Evolutionary conservation across 2,329 filamentous ascomycete genomes (phyloP), one percentile per base, ranked within the genome.

Genomic region (Penicillium occitanis): DNA sequence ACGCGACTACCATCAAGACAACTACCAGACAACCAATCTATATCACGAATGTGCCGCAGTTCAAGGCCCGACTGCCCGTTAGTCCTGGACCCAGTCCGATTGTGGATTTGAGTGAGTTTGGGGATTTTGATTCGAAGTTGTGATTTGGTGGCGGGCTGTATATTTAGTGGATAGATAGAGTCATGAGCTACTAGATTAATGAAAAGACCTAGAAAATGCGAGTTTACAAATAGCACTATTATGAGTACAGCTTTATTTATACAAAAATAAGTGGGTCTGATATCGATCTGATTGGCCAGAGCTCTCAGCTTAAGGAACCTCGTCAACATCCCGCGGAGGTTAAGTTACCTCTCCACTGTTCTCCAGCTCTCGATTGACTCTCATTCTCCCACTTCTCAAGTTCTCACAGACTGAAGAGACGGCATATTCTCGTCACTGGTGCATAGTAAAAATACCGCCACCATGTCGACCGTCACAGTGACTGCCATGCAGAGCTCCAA

Each of bases 391-490:
- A n/a, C 10, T 28, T 25, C 25, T 25, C 25, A 25, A 3, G 2
- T 25, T 25, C 25, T 4, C 25, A 4, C 25, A 25, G 25, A 25
- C 25, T 25, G 25, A 25, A 25, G 25, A 25, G 3, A 25, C 25
- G 25, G 25, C 25, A 2, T 25, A 35, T 35, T 35, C 33, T 10
- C 11, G 33, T 11, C 3, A 35, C 33, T 35, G 10, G 33, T 35
- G 10, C 30, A 33, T 33, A 35, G 33, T 35, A 11, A 1, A 35
- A 35, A 35, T 35, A 35, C n/a, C 13, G 51, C 65, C 63, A 71
- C 53, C 37, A 97, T 97, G 93, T 93, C 93, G 66, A 95, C 92
- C 22, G 90, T 95, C 74, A 91, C 92, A n/a, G 81, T 86, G 46
- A 86, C 86, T 48, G 87, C 89, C 70, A 86, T 92, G 60, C 90